phyloP scores from a whole-genome alignment of 176 grass and related monocot species.

The Areca catechu region DNA sequence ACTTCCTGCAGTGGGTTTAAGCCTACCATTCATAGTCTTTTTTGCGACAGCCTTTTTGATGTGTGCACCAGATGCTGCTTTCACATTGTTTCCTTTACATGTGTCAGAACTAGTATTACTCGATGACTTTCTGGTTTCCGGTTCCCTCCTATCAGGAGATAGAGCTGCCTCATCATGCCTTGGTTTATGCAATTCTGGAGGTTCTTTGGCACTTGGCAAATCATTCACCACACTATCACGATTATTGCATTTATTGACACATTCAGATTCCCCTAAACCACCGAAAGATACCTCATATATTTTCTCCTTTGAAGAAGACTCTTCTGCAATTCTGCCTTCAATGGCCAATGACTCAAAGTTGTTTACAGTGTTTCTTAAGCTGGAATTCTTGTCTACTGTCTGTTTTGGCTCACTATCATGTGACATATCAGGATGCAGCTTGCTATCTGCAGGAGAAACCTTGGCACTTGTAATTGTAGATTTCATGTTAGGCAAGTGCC shows the following conservation, averaged over 20 bases:
- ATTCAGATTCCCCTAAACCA: slow-evolving; percentile 17
- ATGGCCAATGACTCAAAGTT: slow-evolving; percentile 20
- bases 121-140: slow-evolving; percentile 7
- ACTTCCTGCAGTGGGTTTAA: not conserved
- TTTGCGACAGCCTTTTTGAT: slow-evolving; percentile 55
- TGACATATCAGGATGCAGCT: slow-evolving; percentile 13
- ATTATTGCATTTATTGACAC: slow-evolving; percentile 8
- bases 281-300: slow-evolving; percentile 5
- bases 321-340: not conserved
- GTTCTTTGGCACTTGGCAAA: slow-evolving; percentile 13
- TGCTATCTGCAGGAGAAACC: slow-evolving; percentile 20
- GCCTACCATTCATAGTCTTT: slow-evolving; percentile 37
- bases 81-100: slow-evolving; percentile 13
- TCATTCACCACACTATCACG: slow-evolving; percentile 22
- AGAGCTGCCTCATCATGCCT: slow-evolving; percentile 21
- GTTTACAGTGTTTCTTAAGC: slow-evolving; percentile 10
- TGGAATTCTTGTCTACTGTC: slow-evolving; percentile 8
- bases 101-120: slow-evolving; percentile 20
- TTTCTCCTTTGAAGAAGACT: slow-evolving; percentile 2
- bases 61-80: slow-evolving; percentile 10
- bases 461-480: not conserved
- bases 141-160: slow-evolving; percentile 31
- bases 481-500: not conserved
- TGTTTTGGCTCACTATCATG: slow-evolving; percentile 21
- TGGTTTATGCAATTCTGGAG: slow-evolving; percentile 5